phyloP scores from a whole-genome alignment of 306 rosid species.

The Vicia sativa region DNA sequence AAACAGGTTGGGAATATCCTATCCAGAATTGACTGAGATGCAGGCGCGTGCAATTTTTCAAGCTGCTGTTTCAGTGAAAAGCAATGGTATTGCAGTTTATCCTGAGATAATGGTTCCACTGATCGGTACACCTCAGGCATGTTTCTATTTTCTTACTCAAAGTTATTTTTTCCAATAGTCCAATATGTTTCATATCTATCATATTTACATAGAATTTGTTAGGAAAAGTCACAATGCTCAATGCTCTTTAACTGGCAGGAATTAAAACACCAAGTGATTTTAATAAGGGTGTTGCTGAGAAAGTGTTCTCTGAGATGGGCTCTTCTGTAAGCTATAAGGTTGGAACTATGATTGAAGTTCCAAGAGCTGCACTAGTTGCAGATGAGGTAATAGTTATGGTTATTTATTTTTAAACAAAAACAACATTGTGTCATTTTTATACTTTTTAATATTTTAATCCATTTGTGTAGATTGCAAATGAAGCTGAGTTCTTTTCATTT shows the following conservation, averaged over 20 bases:
- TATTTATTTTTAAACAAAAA: slow-evolving; percentile 9
- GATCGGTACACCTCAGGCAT: slow-evolving; percentile 91
- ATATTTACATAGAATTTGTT: background rate
- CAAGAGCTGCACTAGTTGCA: slow-evolving; percentile 93
- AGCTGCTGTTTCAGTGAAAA: slow-evolving; percentile 75
- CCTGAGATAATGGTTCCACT: slow-evolving; percentile 99
- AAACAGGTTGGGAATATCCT: slow-evolving; percentile 88
- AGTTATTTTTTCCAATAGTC: background rate
- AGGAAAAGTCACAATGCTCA: background rate
- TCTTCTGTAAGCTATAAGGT: slow-evolving; percentile 76
- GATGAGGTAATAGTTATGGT: slow-evolving; percentile 66
- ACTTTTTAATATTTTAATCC: slow-evolving; percentile 27
- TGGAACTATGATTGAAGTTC: slow-evolving; percentile 98
- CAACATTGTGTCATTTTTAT: slow-evolving; percentile 1
- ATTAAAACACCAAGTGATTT: slow-evolving; percentile 70
- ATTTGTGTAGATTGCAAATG: slow-evolving; percentile 73
- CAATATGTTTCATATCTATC: background rate
- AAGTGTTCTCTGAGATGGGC: slow-evolving; percentile 84
- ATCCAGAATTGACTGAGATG: slow-evolving; percentile 94
- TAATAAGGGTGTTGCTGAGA: slow-evolving; percentile 69
- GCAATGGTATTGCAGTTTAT: slow-evolving; percentile 66
- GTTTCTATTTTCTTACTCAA: slow-evolving; percentile 30
- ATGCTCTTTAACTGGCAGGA: slow-evolving; percentile 53
- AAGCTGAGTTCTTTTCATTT: slow-evolving; percentile 97
- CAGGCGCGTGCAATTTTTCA: slow-evolving; percentile 90